phyloP scores from a whole-genome alignment of 768 basidiomycete species.

The Termitomyces heimii region DNA sequence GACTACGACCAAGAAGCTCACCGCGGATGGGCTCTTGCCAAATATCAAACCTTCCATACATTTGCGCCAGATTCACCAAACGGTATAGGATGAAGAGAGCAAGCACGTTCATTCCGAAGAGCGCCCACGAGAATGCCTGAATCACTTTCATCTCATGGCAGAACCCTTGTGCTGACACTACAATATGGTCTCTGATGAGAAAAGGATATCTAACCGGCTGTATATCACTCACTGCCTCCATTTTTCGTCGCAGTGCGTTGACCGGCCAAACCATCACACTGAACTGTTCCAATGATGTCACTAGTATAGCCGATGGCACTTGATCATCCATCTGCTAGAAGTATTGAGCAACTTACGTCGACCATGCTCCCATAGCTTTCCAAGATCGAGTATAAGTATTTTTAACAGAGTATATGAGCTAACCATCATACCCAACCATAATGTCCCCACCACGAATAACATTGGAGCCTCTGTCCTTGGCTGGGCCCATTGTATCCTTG shows the following conservation, averaged over 20 bases:
- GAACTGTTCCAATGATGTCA: constrained; percentile 61
- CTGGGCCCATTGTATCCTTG: constrained; percentile 64
- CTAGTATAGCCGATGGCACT: constrained; percentile 25
- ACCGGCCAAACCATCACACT: constrained; percentile 49
- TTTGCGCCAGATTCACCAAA: constrained; percentile 50
- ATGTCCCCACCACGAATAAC: constrained; percentile 47
- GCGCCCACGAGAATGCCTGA: constrained; percentile 73
- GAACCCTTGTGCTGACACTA: constrained; percentile 50
- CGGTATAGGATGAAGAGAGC: constrained; percentile 52
- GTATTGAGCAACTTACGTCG: constrained; percentile 41
- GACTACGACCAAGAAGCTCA: constrained; percentile 13
- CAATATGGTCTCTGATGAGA: constrained; percentile 2
- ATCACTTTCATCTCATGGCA: constrained; percentile 81
- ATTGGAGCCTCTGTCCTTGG: constrained; percentile 55
- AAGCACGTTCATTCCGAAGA: constrained; percentile 42
- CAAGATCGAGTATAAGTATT: constrained; percentile 1
- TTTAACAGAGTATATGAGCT: not conserved
- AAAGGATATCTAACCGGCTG: not conserved
- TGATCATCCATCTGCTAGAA: not conserved
- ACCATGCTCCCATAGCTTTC: constrained; percentile 71
- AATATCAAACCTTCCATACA: constrained; percentile 45
- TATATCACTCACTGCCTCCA: constrained; percentile 42
- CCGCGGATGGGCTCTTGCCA: constrained; percentile 57
- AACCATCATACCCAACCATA: constrained; percentile 61
- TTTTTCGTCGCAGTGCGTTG: constrained; percentile 41